These are phyloP conservation scores for Amauroascus niger DNA, from an alignment of 2,329 filamentous ascomycete species.

Conservation along the genomic window DNA sequence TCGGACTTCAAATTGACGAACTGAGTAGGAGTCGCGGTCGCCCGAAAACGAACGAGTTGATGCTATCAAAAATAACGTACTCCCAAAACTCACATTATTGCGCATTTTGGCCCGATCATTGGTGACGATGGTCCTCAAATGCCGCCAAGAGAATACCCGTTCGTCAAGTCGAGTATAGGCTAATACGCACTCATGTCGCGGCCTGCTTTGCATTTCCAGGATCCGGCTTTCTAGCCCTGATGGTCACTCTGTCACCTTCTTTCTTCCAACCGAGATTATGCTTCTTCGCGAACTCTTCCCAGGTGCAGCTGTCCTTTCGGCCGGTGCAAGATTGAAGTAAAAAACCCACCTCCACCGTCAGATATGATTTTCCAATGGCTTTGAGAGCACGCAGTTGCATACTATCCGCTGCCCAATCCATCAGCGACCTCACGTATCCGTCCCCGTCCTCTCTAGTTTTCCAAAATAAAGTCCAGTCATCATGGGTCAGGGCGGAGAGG, in stretches of 20 bases:
- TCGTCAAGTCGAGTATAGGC: neutral
- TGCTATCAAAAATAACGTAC: neutral
- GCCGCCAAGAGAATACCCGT: neutral
- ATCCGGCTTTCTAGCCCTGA: slow-evolving; percentile 40
- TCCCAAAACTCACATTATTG: slow-evolving; percentile 3
- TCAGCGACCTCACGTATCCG: slow-evolving; percentile 65
- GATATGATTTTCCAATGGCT: slow-evolving; percentile 73
- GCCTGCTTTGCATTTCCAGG: neutral
- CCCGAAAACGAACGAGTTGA: neutral
- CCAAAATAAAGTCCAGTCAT: slow-evolving; percentile 76
- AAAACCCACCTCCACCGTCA: slow-evolving; percentile 64
- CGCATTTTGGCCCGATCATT: neutral
- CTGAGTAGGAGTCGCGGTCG: slow-evolving; percentile 28
- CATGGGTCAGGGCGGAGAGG: slow-evolving; percentile 61
- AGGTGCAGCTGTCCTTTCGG: slow-evolving; percentile 42
- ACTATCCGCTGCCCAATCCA: slow-evolving; percentile 70
- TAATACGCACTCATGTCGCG: neutral
- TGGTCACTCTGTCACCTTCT: slow-evolving; percentile 63
- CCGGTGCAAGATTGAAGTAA: slow-evolving; percentile 47
- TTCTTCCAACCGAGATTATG: slow-evolving; percentile 79
- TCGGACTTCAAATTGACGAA: slow-evolving; percentile 60
- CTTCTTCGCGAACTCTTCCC: slow-evolving; percentile 57
- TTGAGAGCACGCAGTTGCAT: slow-evolving; percentile 71
- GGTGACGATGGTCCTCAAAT: neutral
- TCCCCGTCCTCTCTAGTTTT: slow-evolving; percentile 62